A percentile compares a stretch with the other conserved stretches of the same genome.
Evolutionary conservation across 2,329 filamentous ascomycete species (phyloP).

Genomic region (Emergomyces orientalis): DNA sequence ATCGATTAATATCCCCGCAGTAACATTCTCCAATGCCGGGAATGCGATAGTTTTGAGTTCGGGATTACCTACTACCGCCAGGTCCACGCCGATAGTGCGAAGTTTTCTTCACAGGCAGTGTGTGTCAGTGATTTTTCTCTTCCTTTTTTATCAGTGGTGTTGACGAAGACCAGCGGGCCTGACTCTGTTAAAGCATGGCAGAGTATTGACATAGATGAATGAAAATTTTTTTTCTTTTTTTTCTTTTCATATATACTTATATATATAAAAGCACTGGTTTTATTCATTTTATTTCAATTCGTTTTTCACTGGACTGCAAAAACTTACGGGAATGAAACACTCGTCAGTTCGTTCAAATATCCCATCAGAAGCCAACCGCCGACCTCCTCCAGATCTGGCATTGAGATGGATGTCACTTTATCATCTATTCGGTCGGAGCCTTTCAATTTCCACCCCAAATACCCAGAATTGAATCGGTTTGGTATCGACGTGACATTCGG

Average conservation of each 20-base stretch:
- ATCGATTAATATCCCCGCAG: neutral
- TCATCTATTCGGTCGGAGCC: neutral
- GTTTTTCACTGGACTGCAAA: neutral
- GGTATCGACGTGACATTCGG: neutral
- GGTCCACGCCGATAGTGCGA: neutral
- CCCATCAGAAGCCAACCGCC: neutral
- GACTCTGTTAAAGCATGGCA: neutral
- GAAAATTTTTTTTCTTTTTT: neutral
- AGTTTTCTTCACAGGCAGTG: conserved; percentile 1
- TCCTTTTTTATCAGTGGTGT: no score
- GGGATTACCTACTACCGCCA: neutral
- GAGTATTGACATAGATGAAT: neutral
- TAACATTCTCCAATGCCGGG: neutral
- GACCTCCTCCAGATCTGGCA: conserved; percentile 1
- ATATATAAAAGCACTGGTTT: neutral
- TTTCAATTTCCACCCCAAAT: neutral
- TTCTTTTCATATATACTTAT: no score
- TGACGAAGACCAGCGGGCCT: no score
- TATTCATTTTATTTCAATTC: no score
- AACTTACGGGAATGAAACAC: neutral
- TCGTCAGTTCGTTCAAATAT: conserved; percentile 1
- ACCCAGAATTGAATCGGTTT: neutral
- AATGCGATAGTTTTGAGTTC: neutral
- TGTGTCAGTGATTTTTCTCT: neutral
- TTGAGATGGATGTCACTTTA: conserved; percentile 3